phyloP scores from a whole-genome alignment of 208 protist genomes.

The Trypanosomatidae sp. region DNA sequence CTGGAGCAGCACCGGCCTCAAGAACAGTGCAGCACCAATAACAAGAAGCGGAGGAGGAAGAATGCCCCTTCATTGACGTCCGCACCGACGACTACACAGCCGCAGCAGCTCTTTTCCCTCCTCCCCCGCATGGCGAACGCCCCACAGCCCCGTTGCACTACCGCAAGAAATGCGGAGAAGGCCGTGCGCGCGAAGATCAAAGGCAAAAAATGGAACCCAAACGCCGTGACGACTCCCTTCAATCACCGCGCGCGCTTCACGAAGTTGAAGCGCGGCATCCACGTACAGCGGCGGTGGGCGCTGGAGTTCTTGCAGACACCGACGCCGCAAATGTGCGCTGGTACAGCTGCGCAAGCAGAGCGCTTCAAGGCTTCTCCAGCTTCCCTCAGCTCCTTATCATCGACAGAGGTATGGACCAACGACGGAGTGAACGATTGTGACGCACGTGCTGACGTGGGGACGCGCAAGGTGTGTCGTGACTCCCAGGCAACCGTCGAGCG shows the following conservation, averaged over 20 bases:
- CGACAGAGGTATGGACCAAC: neutral
- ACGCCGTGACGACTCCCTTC: slow-evolving; percentile 16
- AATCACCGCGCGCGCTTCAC: slow-evolving; percentile 47
- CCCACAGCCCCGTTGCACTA: neutral
- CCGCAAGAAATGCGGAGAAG: neutral
- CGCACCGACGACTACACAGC: neutral
- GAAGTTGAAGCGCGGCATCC: slow-evolving; percentile 40
- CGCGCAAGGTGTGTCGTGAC: neutral
- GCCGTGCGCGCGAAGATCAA: neutral
- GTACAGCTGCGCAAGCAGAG: neutral
- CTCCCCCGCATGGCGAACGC: neutral
- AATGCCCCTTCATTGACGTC: neutral
- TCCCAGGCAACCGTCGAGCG: neutral
- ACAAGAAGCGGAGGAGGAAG: neutral
- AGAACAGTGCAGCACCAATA: neutral
- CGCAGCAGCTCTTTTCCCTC: neutral
- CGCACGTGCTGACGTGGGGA: neutral
- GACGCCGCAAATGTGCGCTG: neutral
- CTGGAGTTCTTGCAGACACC: slow-evolving; percentile 3
- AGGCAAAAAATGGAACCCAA: slow-evolving; percentile 36
- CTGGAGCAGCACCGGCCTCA: neutral
- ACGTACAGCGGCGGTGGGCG: slow-evolving; percentile 23
- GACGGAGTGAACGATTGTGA: neutral
- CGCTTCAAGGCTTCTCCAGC: neutral
- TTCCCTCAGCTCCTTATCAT: neutral